Evolutionary conservation across 768 basidiomycete species (phyloP).

Genomic region (Mycena venus): DNA sequence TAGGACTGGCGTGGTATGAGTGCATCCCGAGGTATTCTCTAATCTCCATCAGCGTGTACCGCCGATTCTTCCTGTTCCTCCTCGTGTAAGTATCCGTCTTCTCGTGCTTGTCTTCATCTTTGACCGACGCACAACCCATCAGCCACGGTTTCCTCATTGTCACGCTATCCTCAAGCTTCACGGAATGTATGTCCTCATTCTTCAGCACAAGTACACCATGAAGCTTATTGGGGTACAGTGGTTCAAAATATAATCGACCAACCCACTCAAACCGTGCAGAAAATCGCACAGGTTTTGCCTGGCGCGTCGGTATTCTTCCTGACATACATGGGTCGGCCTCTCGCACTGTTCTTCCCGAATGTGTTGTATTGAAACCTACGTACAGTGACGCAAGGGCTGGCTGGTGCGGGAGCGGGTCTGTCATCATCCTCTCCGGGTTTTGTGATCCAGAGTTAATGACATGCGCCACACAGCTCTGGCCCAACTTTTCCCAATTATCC

Average conservation of each 20-base stretch:
- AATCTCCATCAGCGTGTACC: conserved; percentile 80
- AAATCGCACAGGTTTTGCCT: conserved; percentile 65
- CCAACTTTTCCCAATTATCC: conserved; percentile 64
- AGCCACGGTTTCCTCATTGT: conserved; percentile 82
- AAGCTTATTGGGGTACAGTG: background rate
- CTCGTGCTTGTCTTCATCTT: background rate
- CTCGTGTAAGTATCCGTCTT: conserved; percentile 55
- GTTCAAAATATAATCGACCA: conserved; percentile 52
- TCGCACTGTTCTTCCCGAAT: background rate
- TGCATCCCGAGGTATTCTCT: conserved; percentile 77
- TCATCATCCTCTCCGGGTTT: background rate
- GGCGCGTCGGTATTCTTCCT: conserved; percentile 73
- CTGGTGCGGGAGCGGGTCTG: conserved; percentile 58
- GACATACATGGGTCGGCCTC: conserved; percentile 64
- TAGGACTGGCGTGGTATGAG: conserved; percentile 70
- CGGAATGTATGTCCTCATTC: conserved; percentile 45
- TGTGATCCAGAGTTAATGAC: background rate
- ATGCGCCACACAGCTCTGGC: conserved; percentile 55
- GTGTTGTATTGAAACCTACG: background rate
- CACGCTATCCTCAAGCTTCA: conserved; percentile 72
- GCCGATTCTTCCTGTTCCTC: conserved; percentile 78
- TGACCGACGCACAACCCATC: background rate
- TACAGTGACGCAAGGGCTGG: conserved; percentile 64
- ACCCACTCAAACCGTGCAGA: conserved; percentile 58
- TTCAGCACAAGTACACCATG: background rate